These are phyloP conservation scores for Byssothecium circinans DNA, from an alignment of 2,329 filamentous ascomycete species.

Conservation along the genomic window DNA sequence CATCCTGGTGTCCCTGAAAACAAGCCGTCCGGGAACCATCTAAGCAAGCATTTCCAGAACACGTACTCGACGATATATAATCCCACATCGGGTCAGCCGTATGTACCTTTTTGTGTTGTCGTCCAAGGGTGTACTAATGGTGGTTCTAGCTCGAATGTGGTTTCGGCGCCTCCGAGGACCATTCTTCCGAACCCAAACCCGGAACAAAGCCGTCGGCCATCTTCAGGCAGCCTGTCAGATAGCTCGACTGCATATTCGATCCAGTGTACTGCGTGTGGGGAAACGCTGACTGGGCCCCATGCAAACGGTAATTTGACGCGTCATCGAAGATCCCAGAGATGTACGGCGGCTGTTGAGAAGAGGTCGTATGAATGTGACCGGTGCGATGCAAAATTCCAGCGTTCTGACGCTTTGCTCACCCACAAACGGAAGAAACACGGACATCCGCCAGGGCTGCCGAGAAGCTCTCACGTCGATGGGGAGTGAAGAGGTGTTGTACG, in stretches of 20 bases:
- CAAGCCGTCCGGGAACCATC: too few relatives aligned
- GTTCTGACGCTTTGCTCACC: constrained; percentile 26
- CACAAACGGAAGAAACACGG: constrained; percentile 6
- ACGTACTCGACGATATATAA: too few relatives aligned
- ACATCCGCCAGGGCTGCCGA: background rate
- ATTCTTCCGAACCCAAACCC: background rate
- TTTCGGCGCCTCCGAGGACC: too few relatives aligned
- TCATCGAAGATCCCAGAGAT: constrained; percentile 28
- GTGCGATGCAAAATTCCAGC: constrained; percentile 27
- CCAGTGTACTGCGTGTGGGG: constrained; percentile 16
- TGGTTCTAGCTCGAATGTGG: too few relatives aligned
- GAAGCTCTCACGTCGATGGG: background rate
- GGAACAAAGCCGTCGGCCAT: background rate
- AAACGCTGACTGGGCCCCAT: constrained; percentile 24
- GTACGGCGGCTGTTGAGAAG: constrained; percentile 17
- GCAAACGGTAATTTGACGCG: constrained; percentile 34
- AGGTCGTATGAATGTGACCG: constrained; percentile 21
- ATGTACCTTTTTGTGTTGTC: too few relatives aligned
- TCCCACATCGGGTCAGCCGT: too few relatives aligned
- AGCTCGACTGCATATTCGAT: background rate
- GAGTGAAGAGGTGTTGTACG: background rate
- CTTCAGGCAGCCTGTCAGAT: background rate
- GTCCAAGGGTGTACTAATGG: too few relatives aligned
- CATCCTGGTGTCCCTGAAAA: too few relatives aligned
- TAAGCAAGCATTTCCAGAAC: too few relatives aligned